A percentile compares a stretch with the other conserved stretches of the same genome.
Conservation (phyloP, 192 early-diverging fungal species). For the Coemansia sp. region DNA sequence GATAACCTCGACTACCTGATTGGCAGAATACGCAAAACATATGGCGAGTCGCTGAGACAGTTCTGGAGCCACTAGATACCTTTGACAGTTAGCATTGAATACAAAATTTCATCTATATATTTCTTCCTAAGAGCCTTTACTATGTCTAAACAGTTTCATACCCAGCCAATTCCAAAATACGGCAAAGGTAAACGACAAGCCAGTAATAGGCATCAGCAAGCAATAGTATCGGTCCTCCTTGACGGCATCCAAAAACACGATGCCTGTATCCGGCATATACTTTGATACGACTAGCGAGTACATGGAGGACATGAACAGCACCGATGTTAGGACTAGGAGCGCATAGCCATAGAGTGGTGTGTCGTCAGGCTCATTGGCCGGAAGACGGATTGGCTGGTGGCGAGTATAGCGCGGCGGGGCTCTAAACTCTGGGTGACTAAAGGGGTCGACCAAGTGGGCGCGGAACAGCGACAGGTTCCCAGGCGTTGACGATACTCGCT, state of each 20-base stretch:
- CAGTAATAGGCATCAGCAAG: conserved; percentile 77
- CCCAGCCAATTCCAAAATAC: conserved; percentile 94
- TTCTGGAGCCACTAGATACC: conserved; percentile 11
- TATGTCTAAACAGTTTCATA: conserved; percentile 92
- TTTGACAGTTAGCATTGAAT: too few species aligned
- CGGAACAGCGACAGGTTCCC: conserved; percentile 53
- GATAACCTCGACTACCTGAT: conserved; percentile 43
- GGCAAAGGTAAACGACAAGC: conserved; percentile 72
- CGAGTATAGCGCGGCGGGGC: conserved; percentile 59
- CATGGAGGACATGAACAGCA: conserved; percentile 63
- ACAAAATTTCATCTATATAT: too few species aligned
- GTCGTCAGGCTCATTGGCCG: conserved; percentile 64
- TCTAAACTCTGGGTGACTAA: conserved; percentile 52
- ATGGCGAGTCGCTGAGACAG: conserved; percentile 26
- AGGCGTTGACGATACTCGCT: conserved; percentile 50
- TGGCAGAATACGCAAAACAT: conserved; percentile 27
- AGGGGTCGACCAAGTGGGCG: conserved; percentile 44
- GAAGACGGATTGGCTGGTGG: conserved; percentile 59
- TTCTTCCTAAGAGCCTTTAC: conserved; percentile 46
- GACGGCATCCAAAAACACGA: conserved; percentile 69
- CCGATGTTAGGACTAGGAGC: conserved; percentile 61
- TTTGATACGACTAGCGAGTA: conserved; percentile 70
- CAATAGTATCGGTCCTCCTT: conserved; percentile 82
- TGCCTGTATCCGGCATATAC: conserved; percentile 69
- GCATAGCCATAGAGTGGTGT: conserved; percentile 70